Evolutionary conservation across 306 rosid species (phyloP), one percentile per base, ranked within the genome.

Genomic region (Castanospermum australe): DNA sequence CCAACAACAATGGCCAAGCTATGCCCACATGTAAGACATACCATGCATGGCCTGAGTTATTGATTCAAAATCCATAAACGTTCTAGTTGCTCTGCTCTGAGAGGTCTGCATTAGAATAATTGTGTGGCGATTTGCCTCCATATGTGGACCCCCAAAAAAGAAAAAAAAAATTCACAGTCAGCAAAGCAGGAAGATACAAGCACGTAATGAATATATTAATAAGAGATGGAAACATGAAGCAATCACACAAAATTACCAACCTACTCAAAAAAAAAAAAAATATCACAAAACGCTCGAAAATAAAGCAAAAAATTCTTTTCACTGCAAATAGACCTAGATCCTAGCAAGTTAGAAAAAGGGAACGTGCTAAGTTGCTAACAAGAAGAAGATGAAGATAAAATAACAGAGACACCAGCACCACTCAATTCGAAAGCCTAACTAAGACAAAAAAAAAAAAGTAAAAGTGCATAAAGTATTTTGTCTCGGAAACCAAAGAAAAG

Each of bases 51-150:
- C 97, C 82, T 90, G 98, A 72, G 92, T 87, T 15, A 93, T 87
- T 0, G 99, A 91, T 2, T 76, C 94, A 75, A 86, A 96, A 84
- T 93, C 97, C 99, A 91, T 93, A 86, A 93, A 96, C 0, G 99
- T 96, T 82, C 99, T 88, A 39, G 97, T 85, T 6, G 98, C 90
- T 81, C 90, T 90, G 86, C 77, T 91, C 38, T 75, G 97, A 76
- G 99, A 90, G 45, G 94, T 85, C 86, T 96, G 99, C 96, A 96
- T 87, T n/a, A 96, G 92, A 84, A 96, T 89, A 66, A 96, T 96
- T 28, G 99, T 95, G 88, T 96, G 99, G 54, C 85, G 89, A 89
- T 96, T 90, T 74, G 98, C 96, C 99, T 95, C 75, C 81, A 83
- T 7, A 82, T 6, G 30, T 5, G 7, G 57, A n/a, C n/a, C n/a